phyloP scores from a whole-genome alignment of 1,284 basidiomycete species.

The Fomitopsis palustris region DNA sequence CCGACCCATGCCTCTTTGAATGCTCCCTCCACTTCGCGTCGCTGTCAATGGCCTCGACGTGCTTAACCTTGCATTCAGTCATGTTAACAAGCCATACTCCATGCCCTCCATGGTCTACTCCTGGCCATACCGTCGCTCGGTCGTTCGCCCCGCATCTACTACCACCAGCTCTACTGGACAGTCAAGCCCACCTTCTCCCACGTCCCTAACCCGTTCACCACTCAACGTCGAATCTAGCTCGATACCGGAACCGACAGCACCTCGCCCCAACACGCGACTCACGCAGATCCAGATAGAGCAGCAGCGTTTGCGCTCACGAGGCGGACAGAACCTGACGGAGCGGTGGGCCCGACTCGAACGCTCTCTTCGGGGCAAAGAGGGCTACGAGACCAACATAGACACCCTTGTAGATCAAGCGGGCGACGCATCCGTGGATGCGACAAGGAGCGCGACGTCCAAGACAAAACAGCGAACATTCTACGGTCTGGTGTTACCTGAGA shows the following conservation, averaged over 20 bases:
- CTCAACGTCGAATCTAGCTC: neutral
- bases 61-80: neutral
- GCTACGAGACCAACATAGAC: slow-evolving; percentile 22
- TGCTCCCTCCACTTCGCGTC: neutral
- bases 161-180: neutral
- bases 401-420: slow-evolving; percentile 9
- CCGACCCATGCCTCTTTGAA: neutral
- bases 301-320: slow-evolving; percentile 22
- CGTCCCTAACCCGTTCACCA: slow-evolving; percentile 4
- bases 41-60: neutral
- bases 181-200: neutral
- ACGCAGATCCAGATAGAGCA: slow-evolving; percentile 5
- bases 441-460: neutral
- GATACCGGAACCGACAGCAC: neutral
- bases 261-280: neutral
- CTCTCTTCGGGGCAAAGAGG: slow-evolving; percentile 44
- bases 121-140: neutral
- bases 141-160: neutral
- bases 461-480: slow-evolving; percentile 34
- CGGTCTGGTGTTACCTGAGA: slow-evolving; percentile 57
- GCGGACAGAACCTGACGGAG: slow-evolving; percentile 47
- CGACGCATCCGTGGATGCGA: slow-evolving; percentile 1
- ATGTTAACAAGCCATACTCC: neutral
- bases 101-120: neutral
- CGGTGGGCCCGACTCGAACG: slow-evolving; percentile 56